These are phyloP conservation scores for Gamsiella multidivaricata DNA, from an alignment of 192 early-diverging fungal genomes.

Conservation along the genomic window DNA sequence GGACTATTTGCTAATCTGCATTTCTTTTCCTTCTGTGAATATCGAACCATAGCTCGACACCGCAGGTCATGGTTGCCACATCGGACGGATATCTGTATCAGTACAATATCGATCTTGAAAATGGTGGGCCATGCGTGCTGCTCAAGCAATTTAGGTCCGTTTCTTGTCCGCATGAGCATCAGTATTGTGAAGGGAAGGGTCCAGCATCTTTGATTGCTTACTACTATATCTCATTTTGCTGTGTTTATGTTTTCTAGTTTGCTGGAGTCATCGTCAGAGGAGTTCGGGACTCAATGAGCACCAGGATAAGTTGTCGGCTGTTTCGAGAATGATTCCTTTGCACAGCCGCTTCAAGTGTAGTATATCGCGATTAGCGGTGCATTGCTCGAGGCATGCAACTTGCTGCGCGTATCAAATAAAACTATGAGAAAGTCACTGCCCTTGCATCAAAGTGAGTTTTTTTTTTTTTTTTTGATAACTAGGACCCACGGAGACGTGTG, in stretches of 20 bases:
- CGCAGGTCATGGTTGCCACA: slow-evolving; percentile 91
- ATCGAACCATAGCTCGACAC: slow-evolving; percentile 64
- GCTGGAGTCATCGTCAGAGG: neutral
- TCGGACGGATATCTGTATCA: slow-evolving; percentile 92
- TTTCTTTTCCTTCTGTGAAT: no score
- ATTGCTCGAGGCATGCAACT: neutral
- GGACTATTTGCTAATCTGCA: no score
- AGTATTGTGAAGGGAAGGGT: no score
- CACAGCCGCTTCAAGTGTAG: no score
- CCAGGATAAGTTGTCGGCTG: neutral
- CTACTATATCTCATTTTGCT: neutral
- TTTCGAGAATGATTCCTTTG: neutral
- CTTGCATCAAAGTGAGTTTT: no score
- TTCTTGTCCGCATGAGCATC: neutral
- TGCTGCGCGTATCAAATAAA: no score
- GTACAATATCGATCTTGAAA: slow-evolving; percentile 88
- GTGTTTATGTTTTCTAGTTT: neutral
- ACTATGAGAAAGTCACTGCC: no score
- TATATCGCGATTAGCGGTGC: no score
- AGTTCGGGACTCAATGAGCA: neutral
- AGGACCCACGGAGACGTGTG: no score
- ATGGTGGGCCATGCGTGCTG: slow-evolving; percentile 89
- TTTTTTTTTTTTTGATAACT: no score
- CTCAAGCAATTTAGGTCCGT: slow-evolving; percentile 80
- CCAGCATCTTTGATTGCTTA: neutral